Evolutionary conservation across 306 rosid genomes (phyloP), one percentile per base, ranked within the genome.

Genomic region (Dryas drummondii): DNA sequence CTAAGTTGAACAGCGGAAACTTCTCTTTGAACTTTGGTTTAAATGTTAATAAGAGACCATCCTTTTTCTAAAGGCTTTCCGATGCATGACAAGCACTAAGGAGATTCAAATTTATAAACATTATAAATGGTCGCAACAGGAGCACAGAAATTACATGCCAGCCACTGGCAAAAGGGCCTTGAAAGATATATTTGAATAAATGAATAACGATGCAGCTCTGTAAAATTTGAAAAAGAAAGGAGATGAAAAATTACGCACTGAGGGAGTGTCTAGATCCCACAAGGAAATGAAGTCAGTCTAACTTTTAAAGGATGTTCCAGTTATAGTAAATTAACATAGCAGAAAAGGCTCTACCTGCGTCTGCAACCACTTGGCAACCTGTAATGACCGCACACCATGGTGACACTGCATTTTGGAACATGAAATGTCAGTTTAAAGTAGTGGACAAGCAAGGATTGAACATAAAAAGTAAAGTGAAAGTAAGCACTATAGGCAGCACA

Each of bases 341-440:
- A 66, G 17, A 71, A 57, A 42, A 2, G 26, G 49, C n/a, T n/a
- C 42, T 88, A 94, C 97, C 98, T 94, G 98, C 32, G 89, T 80
- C 80, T 88, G 96, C 87, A 94, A 78, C 93, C 96, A 94, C 80
- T 77, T 87, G 80, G 97, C 90, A 58, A 94, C 93, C 76, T 94
- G 97, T 80, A 91, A 69, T 7, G 98, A 94, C 81, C 98, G 85
- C 88, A 77, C 6, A 26, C 98, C 98, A 64, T 94, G 98, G 84
- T 94, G 98, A 87, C 98, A 94, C 98, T 94, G 91, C 94, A 84
- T 62, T 72, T 71, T 80, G 73, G 67, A 71, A 70, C 49, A 71
- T 75, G 47, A 80, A 66, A 68, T 58, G 52, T 74, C 59, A 54
- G 74, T 71, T 49, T 66, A 14, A 51, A 56, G 45, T 49, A 8